Conservation (phyloP, 192 early-diverging fungal genomes). For the Kappamyces sp. region DNA sequence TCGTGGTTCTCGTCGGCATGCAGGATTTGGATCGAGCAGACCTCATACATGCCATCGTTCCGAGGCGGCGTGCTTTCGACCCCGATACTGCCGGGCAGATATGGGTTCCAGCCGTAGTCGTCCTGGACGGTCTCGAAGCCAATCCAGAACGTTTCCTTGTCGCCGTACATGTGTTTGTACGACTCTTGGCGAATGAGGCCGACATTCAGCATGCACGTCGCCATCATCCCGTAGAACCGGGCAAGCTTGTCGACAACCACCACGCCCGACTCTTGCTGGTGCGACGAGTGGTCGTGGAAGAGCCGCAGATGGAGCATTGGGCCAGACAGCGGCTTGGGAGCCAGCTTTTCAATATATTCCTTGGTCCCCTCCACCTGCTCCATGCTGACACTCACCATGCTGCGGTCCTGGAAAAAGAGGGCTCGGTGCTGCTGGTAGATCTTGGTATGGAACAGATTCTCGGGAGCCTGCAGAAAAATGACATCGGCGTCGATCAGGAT, state of each 20-base stretch:
- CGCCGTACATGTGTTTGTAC: slow-evolving; percentile 28
- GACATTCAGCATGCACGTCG: slow-evolving; percentile 23
- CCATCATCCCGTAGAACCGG: slow-evolving; percentile 28
- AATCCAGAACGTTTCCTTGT: slow-evolving; percentile 71
- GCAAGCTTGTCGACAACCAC: slow-evolving; percentile 48
- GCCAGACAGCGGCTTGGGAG: neutral
- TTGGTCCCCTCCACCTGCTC: slow-evolving; percentile 2
- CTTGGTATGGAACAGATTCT: slow-evolving; percentile 28
- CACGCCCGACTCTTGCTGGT: slow-evolving; percentile 57
- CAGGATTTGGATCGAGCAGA: slow-evolving; percentile 6
- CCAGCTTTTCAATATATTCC: neutral
- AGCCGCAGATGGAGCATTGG: slow-evolving; percentile 21
- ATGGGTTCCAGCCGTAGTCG: slow-evolving; percentile 33
- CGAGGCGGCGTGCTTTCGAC: slow-evolving; percentile 42
- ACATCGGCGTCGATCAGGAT: slow-evolving; percentile 71
- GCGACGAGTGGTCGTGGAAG: slow-evolving; percentile 33
- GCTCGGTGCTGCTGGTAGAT: slow-evolving; percentile 41
- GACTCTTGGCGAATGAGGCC: slow-evolving; percentile 19
- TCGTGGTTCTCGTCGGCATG: slow-evolving; percentile 9
- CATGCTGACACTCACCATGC: too few species aligned
- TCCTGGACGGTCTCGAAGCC: slow-evolving; percentile 48
- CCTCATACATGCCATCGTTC: slow-evolving; percentile 33
- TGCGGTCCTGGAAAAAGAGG: slow-evolving; percentile 60
- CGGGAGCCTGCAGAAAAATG: slow-evolving; percentile 56
- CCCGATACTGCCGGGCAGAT: slow-evolving; percentile 30